Evolutionary conservation across 768 basidiomycete genomes (phyloP).

Genomic region (Clitopilus hobsonii): DNA sequence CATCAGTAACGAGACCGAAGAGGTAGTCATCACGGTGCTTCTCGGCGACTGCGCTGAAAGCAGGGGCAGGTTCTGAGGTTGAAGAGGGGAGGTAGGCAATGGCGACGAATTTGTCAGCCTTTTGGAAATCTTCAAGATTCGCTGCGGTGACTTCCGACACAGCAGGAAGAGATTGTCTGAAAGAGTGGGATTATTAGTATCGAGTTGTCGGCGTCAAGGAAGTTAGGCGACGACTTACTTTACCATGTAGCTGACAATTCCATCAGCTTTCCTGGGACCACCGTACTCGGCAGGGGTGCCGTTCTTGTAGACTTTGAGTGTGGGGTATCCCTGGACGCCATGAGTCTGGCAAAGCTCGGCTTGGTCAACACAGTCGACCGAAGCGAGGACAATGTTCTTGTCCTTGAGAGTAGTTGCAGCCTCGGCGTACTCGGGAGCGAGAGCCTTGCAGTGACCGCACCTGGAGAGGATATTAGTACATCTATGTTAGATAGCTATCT

Average conservation of each 20-base stretch:
- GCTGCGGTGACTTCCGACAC: conserved; percentile 75
- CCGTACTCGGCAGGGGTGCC: conserved; percentile 77
- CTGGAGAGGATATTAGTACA: conserved; percentile 26
- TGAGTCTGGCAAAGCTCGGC: conserved; percentile 86
- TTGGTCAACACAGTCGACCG: conserved; percentile 96
- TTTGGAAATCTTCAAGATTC: conserved; percentile 82
- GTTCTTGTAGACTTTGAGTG: conserved; percentile 87
- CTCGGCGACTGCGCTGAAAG: conserved; percentile 79
- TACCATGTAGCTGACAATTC: conserved; percentile 94
- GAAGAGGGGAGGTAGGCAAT: conserved; percentile 79
- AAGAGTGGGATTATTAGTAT: conserved; percentile 5
- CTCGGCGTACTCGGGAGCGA: conserved; percentile 91
- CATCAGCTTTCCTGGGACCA: conserved; percentile 91
- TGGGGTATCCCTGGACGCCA: conserved; percentile 91
- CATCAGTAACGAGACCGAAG: conserved; percentile 82
- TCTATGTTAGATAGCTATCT: not conserved
- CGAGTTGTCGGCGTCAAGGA: not conserved
- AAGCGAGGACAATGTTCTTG: conserved; percentile 85
- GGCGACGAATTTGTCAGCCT: conserved; percentile 85
- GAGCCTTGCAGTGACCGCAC: conserved; percentile 95
- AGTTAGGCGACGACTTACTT: conserved; percentile 57
- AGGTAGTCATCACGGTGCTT: conserved; percentile 90
- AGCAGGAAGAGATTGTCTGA: conserved; percentile 87
- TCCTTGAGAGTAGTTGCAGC: conserved; percentile 92
- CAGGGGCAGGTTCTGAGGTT: conserved; percentile 62